These are phyloP conservation scores for Leucogyrophana mollusca DNA, from an alignment of 768 basidiomycete genomes.

Conservation along the genomic window DNA sequence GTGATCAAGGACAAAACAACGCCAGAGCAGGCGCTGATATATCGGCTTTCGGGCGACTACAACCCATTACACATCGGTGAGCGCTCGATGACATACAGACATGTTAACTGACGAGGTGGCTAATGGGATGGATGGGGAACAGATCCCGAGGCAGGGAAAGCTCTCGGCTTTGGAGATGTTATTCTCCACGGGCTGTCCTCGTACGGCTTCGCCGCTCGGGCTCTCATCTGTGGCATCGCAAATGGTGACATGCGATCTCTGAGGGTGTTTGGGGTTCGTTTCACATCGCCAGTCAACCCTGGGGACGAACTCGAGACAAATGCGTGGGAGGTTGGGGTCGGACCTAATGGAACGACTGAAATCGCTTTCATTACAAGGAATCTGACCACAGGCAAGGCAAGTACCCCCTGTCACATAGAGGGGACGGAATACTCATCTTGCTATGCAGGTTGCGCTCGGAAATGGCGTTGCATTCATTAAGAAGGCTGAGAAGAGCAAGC, in stretches of 20 bases:
- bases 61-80: constrained; percentile 75
- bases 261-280: constrained; percentile 68
- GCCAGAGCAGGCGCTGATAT: constrained; percentile 65
- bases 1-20: constrained; percentile 61
- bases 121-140: neutral
- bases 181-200: constrained; percentile 85
- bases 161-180: constrained; percentile 76
- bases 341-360: constrained; percentile 56
- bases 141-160: constrained; percentile 76
- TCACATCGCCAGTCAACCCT: constrained; percentile 82
- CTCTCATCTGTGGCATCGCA: constrained; percentile 62
- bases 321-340: constrained; percentile 74
- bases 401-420: constrained; percentile 6
- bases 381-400: constrained; percentile 56
- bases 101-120: neutral
- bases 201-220: constrained; percentile 81
- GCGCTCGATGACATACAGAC: constrained; percentile 9
- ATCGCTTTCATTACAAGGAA: constrained; percentile 65
- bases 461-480: constrained; percentile 64
- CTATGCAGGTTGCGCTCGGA: constrained; percentile 48
- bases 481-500: constrained; percentile 45
- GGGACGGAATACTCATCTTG: constrained; percentile 1
- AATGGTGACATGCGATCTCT: constrained; percentile 60
- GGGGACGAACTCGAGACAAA: constrained; percentile 79
- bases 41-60: constrained; percentile 77